These are phyloP conservation scores for Protomyces arabidopsidicola DNA, from an alignment of 1,139 yeast species.

Conservation along the genomic window DNA sequence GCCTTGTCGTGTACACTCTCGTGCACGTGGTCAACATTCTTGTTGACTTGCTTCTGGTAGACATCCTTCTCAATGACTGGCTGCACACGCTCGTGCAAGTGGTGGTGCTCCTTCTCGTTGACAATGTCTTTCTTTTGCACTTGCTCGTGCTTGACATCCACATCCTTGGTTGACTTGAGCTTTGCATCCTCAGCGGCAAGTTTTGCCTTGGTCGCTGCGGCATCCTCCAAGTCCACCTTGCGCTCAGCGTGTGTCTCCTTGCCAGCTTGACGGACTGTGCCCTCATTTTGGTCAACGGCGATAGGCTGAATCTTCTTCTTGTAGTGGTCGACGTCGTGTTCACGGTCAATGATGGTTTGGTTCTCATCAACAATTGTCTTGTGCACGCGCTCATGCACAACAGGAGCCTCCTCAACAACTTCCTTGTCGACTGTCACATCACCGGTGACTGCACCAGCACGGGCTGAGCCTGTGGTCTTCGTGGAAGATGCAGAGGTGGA, in stretches of 20 bases:
- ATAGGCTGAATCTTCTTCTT: conserved; percentile 14
- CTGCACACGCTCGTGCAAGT: conserved; percentile 1
- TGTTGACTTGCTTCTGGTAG: neutral
- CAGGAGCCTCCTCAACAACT: neutral
- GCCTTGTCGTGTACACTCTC: neutral
- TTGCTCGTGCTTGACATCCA: neutral
- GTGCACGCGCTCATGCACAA: conserved; percentile 5
- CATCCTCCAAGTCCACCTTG: conserved; percentile 5
- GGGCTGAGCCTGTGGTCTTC: neutral
- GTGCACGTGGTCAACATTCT: neutral
- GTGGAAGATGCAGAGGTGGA: neutral
- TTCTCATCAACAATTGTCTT: conserved; percentile 5
- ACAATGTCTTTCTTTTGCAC: neutral
- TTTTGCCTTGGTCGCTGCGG: neutral
- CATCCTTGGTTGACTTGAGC: neutral
- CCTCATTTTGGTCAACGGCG: neutral
- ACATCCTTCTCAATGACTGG: conserved; percentile 8
- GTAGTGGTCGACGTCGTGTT: conserved; percentile 11
- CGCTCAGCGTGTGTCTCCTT: neutral
- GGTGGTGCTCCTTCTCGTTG: conserved; percentile 2
- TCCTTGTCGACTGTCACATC: neutral
- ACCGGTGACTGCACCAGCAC: neutral
- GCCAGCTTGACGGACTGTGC: neutral
- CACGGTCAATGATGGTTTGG: conserved; percentile 9
- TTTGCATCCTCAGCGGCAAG: neutral